Evolutionary conservation across 2,329 filamentous ascomycete species (phyloP), one percentile per base, ranked within the genome.

Genomic region (Colletotrichum phormii): DNA sequence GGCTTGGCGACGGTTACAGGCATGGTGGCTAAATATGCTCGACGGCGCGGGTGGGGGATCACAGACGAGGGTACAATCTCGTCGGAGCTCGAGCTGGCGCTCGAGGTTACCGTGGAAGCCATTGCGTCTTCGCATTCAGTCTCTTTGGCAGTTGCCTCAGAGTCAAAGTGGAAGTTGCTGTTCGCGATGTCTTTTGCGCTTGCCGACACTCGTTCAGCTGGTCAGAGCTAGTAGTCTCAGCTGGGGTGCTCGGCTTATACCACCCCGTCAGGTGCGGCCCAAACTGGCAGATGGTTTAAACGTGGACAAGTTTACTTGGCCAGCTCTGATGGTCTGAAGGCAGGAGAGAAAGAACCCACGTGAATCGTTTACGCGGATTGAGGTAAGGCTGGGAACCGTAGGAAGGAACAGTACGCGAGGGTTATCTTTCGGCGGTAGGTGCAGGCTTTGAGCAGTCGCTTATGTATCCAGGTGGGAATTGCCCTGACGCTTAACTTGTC

Each of bases 21-120:
- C 72, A 74, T 74, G n/a, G 31, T 59, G 42, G 64, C 55, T 55
- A 74, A 11, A 37, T 64, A 51, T 73, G 49, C 64, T 64, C 63
- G 51, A 26, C 33, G 49, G 12, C 53, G 69, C 11, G 54, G 46
- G 18, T 55, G 42, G 42, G 60, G 42, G 42, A 64, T 61, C 24
- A 35, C 26, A 29, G 46, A 57, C 9, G 57, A 67, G 15, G 42
- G 18, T 22, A 49, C 42, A 49, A 49, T 11, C 42, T 49, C 42
- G 42, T 49, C 42, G 26, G 68, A 70, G 26, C 31, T 37, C 11
- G 66, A 70, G 26, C 37, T 51, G n/a, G 72, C 67, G 54, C 24
- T 37, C n/a, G 59, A 73, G n/a, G 24, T 63, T 35, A 35, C 31
- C 33, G 33, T 60, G 51, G 49, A 72, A 26, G 68, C 51, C 71